Evolutionary conservation across 192 early-diverging fungal species (phyloP).

Genomic region (Dispira simplex): DNA sequence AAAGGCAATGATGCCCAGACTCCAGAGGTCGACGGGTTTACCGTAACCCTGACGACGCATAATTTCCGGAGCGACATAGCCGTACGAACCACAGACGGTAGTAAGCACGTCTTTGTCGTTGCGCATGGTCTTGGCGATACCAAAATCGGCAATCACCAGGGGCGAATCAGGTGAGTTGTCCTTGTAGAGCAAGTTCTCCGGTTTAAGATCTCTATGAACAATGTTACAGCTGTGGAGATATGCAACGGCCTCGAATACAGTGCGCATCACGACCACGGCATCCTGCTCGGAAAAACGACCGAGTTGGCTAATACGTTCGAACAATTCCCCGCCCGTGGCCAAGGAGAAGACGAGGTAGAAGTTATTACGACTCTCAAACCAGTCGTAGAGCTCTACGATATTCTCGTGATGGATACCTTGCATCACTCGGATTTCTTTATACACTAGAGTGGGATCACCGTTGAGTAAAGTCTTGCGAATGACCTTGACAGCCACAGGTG

Average conservation of each 20-base stretch:
- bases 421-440: constrained; percentile 82
- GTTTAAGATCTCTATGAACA: constrained; percentile 75
- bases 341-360: constrained; percentile 64
- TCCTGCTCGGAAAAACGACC: constrained; percentile 74
- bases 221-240: constrained; percentile 80
- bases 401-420: constrained; percentile 68
- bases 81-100: constrained; percentile 77
- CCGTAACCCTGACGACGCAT: constrained; percentile 69
- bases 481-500: constrained; percentile 79
- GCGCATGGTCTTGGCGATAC: constrained; percentile 48
- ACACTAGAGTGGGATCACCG: constrained; percentile 75
- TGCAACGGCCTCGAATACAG: constrained; percentile 55
- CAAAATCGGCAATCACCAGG: constrained; percentile 81
- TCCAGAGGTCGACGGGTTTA: constrained; percentile 89
- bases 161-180: constrained; percentile 39
- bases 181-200: constrained; percentile 77
- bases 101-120: constrained; percentile 50
- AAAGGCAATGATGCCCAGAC: constrained; percentile 83
- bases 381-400: constrained; percentile 66
- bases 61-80: constrained; percentile 78
- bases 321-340: constrained; percentile 79
- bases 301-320: constrained; percentile 60
- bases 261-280: constrained; percentile 56
- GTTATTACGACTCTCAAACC: constrained; percentile 59
- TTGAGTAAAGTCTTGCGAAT: constrained; percentile 75